Evolutionary conservation across 176 grass and related monocot genomes (phyloP).

Genomic region (Juncus inflexus): DNA sequence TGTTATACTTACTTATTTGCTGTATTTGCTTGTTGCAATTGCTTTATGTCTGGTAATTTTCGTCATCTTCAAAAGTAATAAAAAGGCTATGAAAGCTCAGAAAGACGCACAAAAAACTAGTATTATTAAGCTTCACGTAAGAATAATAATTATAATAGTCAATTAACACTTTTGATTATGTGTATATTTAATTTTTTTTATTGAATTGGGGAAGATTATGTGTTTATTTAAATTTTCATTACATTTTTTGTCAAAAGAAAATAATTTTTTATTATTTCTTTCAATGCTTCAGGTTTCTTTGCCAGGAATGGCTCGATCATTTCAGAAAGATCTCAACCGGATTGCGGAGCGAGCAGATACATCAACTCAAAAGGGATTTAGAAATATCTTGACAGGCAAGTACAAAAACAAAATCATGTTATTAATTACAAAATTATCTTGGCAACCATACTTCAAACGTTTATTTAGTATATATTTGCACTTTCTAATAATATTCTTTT

Average conservation of each 20-base stretch:
- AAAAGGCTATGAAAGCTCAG: no score
- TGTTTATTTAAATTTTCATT: neutral
- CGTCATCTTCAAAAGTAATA: no score
- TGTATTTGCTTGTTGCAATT: no score
- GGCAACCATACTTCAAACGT: neutral
- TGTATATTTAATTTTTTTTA: neutral
- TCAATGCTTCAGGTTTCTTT: slow-evolving; percentile 16
- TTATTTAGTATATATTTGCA: no score
- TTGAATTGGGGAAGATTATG: no score
- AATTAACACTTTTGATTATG: no score
- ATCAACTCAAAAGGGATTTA: slow-evolving; percentile 14
- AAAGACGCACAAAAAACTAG: no score
- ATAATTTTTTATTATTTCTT: neutral
- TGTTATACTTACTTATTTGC: no score
- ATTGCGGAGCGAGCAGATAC: slow-evolving; percentile 20
- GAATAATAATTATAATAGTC: no score
- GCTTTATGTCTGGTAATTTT: no score
- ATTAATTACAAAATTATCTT: neutral
- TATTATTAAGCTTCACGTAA: no score
- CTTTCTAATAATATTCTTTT: no score
- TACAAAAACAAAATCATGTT: neutral
- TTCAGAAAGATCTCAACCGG: slow-evolving; percentile 15
- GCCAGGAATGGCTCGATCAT: neutral
- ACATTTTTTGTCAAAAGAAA: neutral
- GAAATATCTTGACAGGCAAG: slow-evolving; percentile 13